Evolutionary conservation across 257 asterid genomes (phyloP), one percentile per base, ranked within the genome.

Genomic region (Jaltomata sinuosa): DNA sequence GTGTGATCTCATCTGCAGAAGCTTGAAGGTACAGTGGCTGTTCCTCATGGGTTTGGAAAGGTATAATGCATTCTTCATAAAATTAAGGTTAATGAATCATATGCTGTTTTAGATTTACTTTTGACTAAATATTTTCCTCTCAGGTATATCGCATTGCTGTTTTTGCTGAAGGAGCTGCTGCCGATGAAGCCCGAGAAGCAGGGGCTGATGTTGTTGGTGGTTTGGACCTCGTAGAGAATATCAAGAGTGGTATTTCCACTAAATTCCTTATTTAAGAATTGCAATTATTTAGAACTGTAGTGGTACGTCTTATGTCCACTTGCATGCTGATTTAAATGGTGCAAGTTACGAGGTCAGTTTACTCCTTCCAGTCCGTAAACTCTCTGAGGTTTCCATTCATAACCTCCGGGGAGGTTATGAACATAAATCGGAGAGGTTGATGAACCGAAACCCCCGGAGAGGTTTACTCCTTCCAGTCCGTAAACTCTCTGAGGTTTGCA

Each of bases 81-180:
- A 22, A 47, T 76, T 61, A 77, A 65, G 65, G 65, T 47, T 88
- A 80, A 47, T 34, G 12, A 69, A 52, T 78, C 78, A 76, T 79
- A 45, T 84, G 76, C 86, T 84, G 84, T 83, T 69, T 8, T 71
- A 84, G 32, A 68, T 79, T 62, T 79, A 55, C 18, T 84, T 57
- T 87, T 88, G 84, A 89, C 90, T 49, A 83, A 64, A 81, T 34
- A 59, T 55, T 84, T 83, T 57, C 80, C 68, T 86, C 54, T 86
- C 89, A 96, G 99, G 89, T 92, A 80, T 90, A 88, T 85, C 88
- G 93, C 45, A 96, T 96, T 84, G 96, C 96, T 90, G 98, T 91
- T 84, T 96, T 96, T 91, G 99, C 99, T 67, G 99, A 96, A 90
- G 99, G 99, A 88, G 93, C 97, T 87, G 95, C 94, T 82, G 99